A percentile compares a stretch with the other conserved stretches of the same genome.
Conservation (phyloP, 192 early-diverging fungal species). For the Podila horticola region DNA sequence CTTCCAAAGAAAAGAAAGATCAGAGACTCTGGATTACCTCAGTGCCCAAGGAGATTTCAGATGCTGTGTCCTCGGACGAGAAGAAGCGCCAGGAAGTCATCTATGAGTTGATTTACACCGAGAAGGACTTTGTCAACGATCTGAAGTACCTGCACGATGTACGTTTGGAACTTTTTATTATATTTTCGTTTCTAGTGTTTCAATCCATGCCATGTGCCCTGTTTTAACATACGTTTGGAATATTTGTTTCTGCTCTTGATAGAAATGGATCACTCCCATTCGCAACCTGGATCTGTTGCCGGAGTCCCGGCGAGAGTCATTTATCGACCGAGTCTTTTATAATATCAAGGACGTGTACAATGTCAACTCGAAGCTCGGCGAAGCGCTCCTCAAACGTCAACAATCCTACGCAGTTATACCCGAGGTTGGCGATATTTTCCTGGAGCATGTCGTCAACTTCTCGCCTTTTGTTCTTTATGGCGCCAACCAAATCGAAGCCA, state of each 20-base stretch:
- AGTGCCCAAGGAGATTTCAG: conserved; percentile 78
- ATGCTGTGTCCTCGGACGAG: conserved; percentile 77
- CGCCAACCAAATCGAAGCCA: conserved; percentile 84
- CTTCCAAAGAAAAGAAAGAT: conserved; percentile 64
- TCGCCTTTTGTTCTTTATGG: conserved; percentile 89
- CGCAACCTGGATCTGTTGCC: conserved; percentile 73
- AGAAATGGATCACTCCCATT: conserved; percentile 73
- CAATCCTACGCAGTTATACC: conserved; percentile 75
- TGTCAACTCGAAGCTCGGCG: conserved; percentile 69
- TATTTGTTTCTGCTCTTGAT: neutral
- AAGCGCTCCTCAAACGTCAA: conserved; percentile 72
- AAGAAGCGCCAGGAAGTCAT: conserved; percentile 93
- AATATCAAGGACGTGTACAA: conserved; percentile 75
- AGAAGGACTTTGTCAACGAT: conserved; percentile 92
- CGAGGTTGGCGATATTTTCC: conserved; percentile 87
- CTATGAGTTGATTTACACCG: conserved; percentile 91
- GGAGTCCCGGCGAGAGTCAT: conserved; percentile 66
- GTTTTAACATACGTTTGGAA: neutral
- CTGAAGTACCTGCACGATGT: conserved; percentile 83
- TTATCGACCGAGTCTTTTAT: conserved; percentile 84
- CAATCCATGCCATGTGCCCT: no score
- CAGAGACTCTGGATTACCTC: conserved; percentile 86
- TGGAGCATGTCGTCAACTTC: conserved; percentile 74
- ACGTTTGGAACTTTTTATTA: conserved; percentile 7
- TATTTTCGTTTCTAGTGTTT: neutral